A percentile compares a stretch with the other conserved stretches of the same genome.
These are phyloP conservation scores for Obelidium mucronatum DNA, from an alignment of 192 early-diverging fungal genomes.

Conservation along the genomic window DNA sequence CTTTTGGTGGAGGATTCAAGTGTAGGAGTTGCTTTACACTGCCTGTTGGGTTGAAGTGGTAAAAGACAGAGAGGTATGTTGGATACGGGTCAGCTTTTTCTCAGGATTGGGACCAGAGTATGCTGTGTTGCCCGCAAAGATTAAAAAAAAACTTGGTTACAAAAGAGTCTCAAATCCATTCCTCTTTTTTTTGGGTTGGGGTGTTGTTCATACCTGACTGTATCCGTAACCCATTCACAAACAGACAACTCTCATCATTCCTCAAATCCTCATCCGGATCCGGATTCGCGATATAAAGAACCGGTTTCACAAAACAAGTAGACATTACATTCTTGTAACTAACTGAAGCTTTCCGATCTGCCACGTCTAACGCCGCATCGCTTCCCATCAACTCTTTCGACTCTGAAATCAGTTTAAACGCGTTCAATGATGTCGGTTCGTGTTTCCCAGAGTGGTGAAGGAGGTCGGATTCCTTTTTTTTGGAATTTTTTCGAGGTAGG, in stretches of 20 bases:
- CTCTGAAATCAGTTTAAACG: neutral
- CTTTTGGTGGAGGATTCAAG: neutral
- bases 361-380: neutral
- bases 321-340: neutral
- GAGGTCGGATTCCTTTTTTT: conserved; percentile 22
- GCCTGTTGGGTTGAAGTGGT: neutral
- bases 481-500: conserved; percentile 14
- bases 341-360: neutral
- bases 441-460: too few species aligned
- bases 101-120: too few species aligned
- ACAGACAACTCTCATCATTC: too few species aligned
- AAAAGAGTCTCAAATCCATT: too few species aligned
- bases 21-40: conserved; percentile 12
- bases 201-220: too few species aligned
- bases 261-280: neutral
- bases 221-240: too few species aligned
- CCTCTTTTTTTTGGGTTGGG: too few species aligned
- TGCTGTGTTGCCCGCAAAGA: too few species aligned
- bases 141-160: too few species aligned
- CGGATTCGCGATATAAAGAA: neutral
- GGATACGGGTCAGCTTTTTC: too few species aligned
- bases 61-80: too few species aligned
- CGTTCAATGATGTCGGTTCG: neutral
- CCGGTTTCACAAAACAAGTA: too few species aligned
- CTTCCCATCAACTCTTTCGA: neutral